Conservation (phyloP, 768 basidiomycete species). For the Scleroderma citrinum region DNA sequence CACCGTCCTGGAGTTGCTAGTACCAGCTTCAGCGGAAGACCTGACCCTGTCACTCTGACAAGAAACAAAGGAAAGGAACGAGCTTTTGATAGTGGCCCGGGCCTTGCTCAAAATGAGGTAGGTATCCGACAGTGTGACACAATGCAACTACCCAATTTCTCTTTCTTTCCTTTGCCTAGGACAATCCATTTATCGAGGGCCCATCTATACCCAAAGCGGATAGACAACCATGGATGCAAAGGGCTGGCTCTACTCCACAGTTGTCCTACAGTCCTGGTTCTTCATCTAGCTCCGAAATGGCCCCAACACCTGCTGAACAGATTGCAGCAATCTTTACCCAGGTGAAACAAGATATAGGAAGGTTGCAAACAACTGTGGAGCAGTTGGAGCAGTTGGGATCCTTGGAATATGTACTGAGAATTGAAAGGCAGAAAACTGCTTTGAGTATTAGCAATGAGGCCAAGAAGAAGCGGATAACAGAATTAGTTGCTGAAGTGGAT, state of each 20-base stretch:
- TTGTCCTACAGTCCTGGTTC: slow-evolving; percentile 11
- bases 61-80: slow-evolving; percentile 22
- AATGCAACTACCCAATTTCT: no score
- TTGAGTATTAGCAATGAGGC: slow-evolving; percentile 30
- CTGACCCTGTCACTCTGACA: slow-evolving; percentile 17
- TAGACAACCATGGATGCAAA: neutral
- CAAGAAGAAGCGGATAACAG: slow-evolving; percentile 22
- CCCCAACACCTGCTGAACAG: slow-evolving; percentile 17
- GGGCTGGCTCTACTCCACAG: slow-evolving; percentile 15
- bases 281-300: slow-evolving; percentile 2
- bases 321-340: slow-evolving; percentile 11
- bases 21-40: neutral
- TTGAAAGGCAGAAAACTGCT: slow-evolving; percentile 35
- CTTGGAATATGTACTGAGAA: slow-evolving; percentile 27
- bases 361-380: slow-evolving; percentile 4
- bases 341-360: neutral
- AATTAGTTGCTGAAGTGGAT: slow-evolving; percentile 6
- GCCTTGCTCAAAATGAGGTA: slow-evolving; percentile 3
- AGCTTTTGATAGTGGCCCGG: slow-evolving; percentile 4
- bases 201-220: neutral
- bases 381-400: slow-evolving; percentile 12
- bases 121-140: neutral
- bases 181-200: slow-evolving; percentile 13
- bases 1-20: neutral
- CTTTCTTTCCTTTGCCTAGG: neutral